Evolutionary conservation across 345 rosid species (phyloP), one percentile per base, ranked within the genome.

Genomic region (Sonneratia caseolaris): DNA sequence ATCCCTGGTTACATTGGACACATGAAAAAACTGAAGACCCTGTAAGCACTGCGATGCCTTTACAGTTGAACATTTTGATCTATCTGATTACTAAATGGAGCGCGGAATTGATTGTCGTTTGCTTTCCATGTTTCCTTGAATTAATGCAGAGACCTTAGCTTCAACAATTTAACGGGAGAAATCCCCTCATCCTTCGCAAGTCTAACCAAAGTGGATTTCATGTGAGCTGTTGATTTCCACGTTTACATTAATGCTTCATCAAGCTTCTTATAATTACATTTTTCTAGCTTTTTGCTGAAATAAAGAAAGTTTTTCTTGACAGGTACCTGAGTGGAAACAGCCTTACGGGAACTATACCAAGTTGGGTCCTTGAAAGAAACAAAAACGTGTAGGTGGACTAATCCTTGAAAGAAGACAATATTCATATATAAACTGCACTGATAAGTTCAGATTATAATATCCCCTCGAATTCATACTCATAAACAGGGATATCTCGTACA

Each of bases 321-420:
- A 93, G 97, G 80, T 91, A 86, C 82, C 82, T 93, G 79, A 87
- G 91, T 24, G 85, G 82, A 72, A 93, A 91, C 86, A 81, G 77
- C 79, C 88, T 91, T 51, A 82, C 84, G 22, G 92, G 97, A 76
- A 68, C 82, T 47, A 68, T 93, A 40, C 97, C 98, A 42, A 71
- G n/a, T 64, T 84, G 82, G 80, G 72, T 91, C 55, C 72, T 84
- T 15, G 75, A 72, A 68, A 84, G 83, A 76, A 93, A 89, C 81
- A 85, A 90, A 81, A 85, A 82, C 51, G 89, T 81, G 98, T 91
- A 88, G 0, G 90, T 66, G 71, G 45, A 65, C 75, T 73, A 74
- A 22, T 71, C 68, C 56, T 66, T 43, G 56, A 45, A 43, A 24
- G 7, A 62, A 62, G 11, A 62, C 66, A 10, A 62, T 27, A 32